These are phyloP conservation scores for Rhytidiadelphus loreus DNA, from an alignment of 225 moss, liverwort and hornwort genomes.

Conservation along the genomic window DNA sequence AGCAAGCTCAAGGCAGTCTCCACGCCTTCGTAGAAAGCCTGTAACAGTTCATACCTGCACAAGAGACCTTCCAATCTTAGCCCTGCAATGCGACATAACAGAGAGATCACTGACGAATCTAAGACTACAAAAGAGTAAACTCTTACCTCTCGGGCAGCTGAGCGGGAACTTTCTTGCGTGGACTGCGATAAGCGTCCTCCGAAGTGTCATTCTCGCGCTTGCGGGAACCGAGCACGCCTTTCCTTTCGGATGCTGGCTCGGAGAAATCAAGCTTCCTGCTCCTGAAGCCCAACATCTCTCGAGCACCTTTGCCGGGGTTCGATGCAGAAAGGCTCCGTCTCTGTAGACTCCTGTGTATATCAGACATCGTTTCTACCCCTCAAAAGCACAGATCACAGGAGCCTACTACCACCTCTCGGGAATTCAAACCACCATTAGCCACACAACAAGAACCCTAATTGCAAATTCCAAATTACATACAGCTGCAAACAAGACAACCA, in stretches of 20 bases:
- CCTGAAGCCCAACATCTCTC: constrained; percentile 46
- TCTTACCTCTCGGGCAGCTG: constrained; percentile 32
- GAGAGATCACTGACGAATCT: background rate
- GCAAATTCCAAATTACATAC: background rate
- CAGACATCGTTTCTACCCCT: constrained; percentile 15
- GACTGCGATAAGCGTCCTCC: background rate
- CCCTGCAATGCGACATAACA: background rate
- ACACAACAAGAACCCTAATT: background rate
- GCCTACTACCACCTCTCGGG: background rate
- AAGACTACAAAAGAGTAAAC: background rate
- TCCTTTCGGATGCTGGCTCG: background rate
- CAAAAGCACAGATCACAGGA: background rate
- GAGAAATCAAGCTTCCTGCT: constrained; percentile 47
- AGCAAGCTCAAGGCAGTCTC: constrained; percentile 75
- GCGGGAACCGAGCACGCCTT: background rate
- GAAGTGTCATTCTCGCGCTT: constrained; percentile 19
- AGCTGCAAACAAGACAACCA: background rate
- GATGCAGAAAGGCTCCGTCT: background rate
- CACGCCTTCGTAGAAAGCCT: constrained; percentile 78
- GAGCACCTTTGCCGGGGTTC: background rate
- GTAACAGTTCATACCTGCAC: constrained; percentile 43
- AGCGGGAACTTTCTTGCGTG: background rate
- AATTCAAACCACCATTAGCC: background rate
- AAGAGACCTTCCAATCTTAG: background rate
- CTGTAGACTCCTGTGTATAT: constrained; percentile 7